phyloP scores from a whole-genome alignment of 495 filamentous ascomycete species.

The Lasiosphaeria ovina region DNA sequence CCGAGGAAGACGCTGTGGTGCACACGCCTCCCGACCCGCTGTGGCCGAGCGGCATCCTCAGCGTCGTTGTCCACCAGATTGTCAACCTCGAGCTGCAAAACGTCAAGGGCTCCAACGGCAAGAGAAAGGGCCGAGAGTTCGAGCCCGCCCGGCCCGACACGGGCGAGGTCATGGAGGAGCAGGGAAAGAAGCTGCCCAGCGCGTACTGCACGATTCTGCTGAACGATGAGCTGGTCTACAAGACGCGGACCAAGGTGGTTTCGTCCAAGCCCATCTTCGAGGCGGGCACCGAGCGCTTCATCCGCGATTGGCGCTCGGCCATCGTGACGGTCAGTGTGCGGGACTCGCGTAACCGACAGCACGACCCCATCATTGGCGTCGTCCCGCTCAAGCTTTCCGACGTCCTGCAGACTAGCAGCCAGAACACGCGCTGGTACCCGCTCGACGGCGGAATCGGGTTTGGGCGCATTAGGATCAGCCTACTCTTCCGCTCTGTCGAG shows the following conservation, averaged over 20 bases:
- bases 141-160: conserved; percentile 82
- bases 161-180: conserved; percentile 80
- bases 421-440: conserved; percentile 63
- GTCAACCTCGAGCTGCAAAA: conserved; percentile 89
- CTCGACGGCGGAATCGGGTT: conserved; percentile 69
- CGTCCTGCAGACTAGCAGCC: conserved; percentile 78
- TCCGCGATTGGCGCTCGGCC: conserved; percentile 89
- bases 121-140: conserved; percentile 76
- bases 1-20: conserved; percentile 76
- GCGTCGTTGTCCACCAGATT: conserved; percentile 86
- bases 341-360: conserved; percentile 82
- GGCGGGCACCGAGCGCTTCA: conserved; percentile 88
- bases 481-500: conserved; percentile 84
- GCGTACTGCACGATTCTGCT: conserved; percentile 87
- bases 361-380: conserved; percentile 91
- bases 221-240: conserved; percentile 90
- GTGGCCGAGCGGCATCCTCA: conserved; percentile 85
- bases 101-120: conserved; percentile 64
- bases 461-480: conserved; percentile 82
- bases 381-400: conserved; percentile 85
- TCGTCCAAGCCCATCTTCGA: conserved; percentile 96
- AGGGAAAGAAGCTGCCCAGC: conserved; percentile 72
- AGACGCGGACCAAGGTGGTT: conserved; percentile 85
- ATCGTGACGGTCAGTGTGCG: conserved; percentile 85
- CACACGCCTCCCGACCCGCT: conserved; percentile 91